These are phyloP conservation scores for Omphalotus olearius DNA, from an alignment of 1,284 basidiomycete genomes.

Conservation along the genomic window DNA sequence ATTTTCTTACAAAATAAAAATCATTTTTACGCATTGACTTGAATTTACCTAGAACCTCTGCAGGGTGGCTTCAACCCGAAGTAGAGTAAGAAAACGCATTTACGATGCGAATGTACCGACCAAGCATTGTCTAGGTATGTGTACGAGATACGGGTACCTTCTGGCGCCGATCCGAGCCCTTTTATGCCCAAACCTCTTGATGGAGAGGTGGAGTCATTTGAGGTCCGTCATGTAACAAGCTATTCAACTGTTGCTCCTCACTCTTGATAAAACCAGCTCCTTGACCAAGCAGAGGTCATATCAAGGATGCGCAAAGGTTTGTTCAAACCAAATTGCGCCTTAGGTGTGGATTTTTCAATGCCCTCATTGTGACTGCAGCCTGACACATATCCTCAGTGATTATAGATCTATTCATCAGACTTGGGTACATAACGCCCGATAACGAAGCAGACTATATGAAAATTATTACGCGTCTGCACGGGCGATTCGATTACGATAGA, in stretches of 20 bases:
- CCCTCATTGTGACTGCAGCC: background rate
- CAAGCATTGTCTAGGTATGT: slow-evolving; percentile 52
- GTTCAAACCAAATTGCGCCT: slow-evolving; percentile 86
- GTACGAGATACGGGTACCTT: slow-evolving; percentile 75
- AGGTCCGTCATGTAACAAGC: slow-evolving; percentile 44
- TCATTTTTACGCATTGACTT: slow-evolving; percentile 9
- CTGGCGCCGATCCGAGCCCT: slow-evolving; percentile 35
- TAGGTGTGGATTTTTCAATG: slow-evolving; percentile 44
- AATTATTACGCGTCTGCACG: slow-evolving; percentile 70
- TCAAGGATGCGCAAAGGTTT: slow-evolving; percentile 54
- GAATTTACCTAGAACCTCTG: slow-evolving; percentile 43
- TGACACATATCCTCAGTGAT: slow-evolving; percentile 45
- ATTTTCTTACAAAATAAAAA: slow-evolving; percentile 5
- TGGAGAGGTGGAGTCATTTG: slow-evolving; percentile 91
- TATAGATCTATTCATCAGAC: slow-evolving; percentile 80
- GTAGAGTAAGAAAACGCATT: slow-evolving; percentile 59
- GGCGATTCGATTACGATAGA: slow-evolving; percentile 56
- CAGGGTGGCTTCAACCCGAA: slow-evolving; percentile 84
- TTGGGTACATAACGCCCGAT: slow-evolving; percentile 73
- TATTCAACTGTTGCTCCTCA: background rate
- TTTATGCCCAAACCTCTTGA: slow-evolving; percentile 78
- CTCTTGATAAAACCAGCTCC: slow-evolving; percentile 42
- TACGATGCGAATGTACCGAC: background rate
- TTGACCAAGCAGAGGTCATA: slow-evolving; percentile 51
- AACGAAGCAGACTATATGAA: slow-evolving; percentile 74